Percentiles rank a stretch among this genome's conserved stretches.
Conservation (phyloP, 2,329 filamentous ascomycete genomes). For the Penicillium vulpinum region DNA sequence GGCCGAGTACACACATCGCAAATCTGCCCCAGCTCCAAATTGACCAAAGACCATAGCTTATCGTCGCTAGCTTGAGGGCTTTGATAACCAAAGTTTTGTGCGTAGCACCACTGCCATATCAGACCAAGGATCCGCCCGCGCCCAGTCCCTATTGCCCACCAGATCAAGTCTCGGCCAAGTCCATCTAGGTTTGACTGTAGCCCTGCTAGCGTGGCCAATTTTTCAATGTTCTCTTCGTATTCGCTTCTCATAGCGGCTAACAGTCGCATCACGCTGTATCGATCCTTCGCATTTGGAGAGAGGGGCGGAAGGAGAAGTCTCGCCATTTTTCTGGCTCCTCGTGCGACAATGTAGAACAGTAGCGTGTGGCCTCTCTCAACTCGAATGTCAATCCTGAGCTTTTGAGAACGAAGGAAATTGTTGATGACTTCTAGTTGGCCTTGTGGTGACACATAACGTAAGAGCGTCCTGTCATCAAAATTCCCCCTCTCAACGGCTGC, state of each 20-base stretch:
- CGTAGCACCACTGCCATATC: neutral
- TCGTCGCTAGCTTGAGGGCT: neutral
- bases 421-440: neutral
- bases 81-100: neutral
- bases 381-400: neutral
- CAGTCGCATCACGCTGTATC: neutral
- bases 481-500: neutral
- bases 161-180: neutral
- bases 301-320: neutral
- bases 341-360: neutral
- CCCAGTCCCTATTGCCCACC: neutral
- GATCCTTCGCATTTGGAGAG: neutral
- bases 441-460: neutral
- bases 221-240: neutral
- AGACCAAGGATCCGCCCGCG: neutral
- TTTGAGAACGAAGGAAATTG: neutral
- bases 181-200: neutral
- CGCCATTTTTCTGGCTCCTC: neutral
- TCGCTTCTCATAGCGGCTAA: neutral
- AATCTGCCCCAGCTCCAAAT: neutral
- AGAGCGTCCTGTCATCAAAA: neutral
- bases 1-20: neutral
- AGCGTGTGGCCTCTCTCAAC: neutral
- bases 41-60: neutral
- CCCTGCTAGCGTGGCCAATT: neutral